phyloP scores from a whole-genome alignment of 163 green algal species.

The Chloromonas sp. region DNA sequence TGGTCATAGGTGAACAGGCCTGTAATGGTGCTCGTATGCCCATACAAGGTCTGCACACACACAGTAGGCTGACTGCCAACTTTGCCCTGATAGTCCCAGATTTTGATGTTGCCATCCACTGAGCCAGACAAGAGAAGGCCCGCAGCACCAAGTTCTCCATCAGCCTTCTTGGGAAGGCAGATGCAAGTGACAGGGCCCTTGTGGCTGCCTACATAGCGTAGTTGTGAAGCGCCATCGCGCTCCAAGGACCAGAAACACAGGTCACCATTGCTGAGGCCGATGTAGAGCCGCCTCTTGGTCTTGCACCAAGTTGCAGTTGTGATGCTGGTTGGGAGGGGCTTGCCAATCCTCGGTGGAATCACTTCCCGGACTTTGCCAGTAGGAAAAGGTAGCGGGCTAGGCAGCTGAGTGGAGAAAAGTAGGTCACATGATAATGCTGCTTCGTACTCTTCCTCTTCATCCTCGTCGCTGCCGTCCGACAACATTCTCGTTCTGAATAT shows the following conservation, averaged over 20 bases:
- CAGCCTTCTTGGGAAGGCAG: constrained; percentile 7
- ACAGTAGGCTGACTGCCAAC: constrained; percentile 16
- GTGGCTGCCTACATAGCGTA: constrained; percentile 35
- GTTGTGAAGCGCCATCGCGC: not conserved
- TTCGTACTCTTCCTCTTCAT: not conserved
- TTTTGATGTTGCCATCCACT: constrained; percentile 49
- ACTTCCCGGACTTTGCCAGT: not conserved
- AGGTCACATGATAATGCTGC: not conserved
- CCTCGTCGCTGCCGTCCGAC: not conserved
- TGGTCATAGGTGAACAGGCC: constrained; percentile 32
- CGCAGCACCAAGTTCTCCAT: constrained; percentile 20
- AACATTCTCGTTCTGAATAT: not conserved
- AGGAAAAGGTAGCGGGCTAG: not conserved
- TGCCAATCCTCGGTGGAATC: not conserved
- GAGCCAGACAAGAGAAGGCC: constrained; percentile 47
- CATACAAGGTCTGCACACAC: constrained; percentile 60
- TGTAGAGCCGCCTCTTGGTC: constrained; percentile 20
- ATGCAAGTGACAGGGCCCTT: constrained; percentile 37
- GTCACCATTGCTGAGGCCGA: constrained; percentile 25
- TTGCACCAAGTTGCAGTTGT: not conserved
- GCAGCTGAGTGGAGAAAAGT: not conserved
- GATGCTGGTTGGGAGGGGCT: not conserved
- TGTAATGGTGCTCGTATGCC: constrained; percentile 62
- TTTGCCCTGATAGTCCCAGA: constrained; percentile 52
- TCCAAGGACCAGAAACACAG: constrained; percentile 36